Conservation (phyloP, 495 filamentous ascomycete genomes). For the Bryoglossum gracile region DNA sequence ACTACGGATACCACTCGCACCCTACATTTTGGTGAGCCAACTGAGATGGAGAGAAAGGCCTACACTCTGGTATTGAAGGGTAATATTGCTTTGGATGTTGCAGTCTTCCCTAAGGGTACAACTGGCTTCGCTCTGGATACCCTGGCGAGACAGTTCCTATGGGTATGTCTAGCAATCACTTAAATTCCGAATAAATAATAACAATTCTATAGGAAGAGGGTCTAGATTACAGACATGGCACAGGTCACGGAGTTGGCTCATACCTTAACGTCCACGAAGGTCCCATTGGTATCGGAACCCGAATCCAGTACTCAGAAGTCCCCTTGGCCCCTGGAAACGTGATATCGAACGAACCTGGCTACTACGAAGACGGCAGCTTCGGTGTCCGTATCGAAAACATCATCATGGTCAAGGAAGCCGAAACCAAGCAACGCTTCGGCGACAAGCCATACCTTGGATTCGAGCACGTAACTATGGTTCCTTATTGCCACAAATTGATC, state of each 20-base stretch:
- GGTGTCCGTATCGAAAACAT: slow-evolving; percentile 98
- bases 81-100: slow-evolving; percentile 82
- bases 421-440: slow-evolving; percentile 82
- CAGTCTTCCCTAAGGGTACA: slow-evolving; percentile 90
- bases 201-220: slow-evolving; percentile 54
- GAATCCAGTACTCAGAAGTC: slow-evolving; percentile 87
- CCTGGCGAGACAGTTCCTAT: slow-evolving; percentile 85
- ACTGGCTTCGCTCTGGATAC: slow-evolving; percentile 87
- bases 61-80: slow-evolving; percentile 97
- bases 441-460: slow-evolving; percentile 93
- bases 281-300: slow-evolving; percentile 90
- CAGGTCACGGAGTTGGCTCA: slow-evolving; percentile 92
- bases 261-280: slow-evolving; percentile 95
- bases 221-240: slow-evolving; percentile 93
- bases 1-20: slow-evolving; percentile 96
- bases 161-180: slow-evolving; percentile 42
- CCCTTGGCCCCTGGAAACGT: slow-evolving; percentile 87
- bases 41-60: slow-evolving; percentile 76
- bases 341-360: slow-evolving; percentile 91
- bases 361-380: slow-evolving; percentile 95
- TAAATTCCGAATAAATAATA: slow-evolving; percentile 15
- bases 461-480: slow-evolving; percentile 95
- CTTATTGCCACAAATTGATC: slow-evolving; percentile 85
- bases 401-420: slow-evolving; percentile 77
- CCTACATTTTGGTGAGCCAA: slow-evolving; percentile 83